A percentile compares a stretch with the other conserved stretches of the same genome.
phyloP scores from a whole-genome alignment of 495 filamentous ascomycete genomes.

The Penicillium turbatum region DNA sequence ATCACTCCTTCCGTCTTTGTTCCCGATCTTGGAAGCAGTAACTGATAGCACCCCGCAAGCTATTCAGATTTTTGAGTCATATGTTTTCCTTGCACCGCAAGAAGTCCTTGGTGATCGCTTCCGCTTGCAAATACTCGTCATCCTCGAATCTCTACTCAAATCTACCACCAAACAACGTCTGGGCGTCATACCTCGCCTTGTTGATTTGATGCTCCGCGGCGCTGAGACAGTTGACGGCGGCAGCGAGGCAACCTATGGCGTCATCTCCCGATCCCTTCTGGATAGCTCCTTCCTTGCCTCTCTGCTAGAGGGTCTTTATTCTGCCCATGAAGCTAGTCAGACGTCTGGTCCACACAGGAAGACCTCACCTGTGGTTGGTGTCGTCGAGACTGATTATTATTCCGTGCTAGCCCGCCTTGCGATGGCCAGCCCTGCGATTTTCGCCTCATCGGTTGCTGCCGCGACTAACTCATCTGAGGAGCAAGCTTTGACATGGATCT shows the following conservation, averaged over 20 bases:
- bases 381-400: slow-evolving; percentile 79
- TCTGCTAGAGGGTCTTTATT: slow-evolving; percentile 66
- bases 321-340: slow-evolving; percentile 66
- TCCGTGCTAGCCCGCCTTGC: slow-evolving; percentile 76
- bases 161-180: slow-evolving; percentile 61
- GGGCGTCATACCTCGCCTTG: slow-evolving; percentile 58
- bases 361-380: slow-evolving; percentile 56
- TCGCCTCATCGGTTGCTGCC: slow-evolving; percentile 52
- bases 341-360: slow-evolving; percentile 71
- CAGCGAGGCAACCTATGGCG: slow-evolving; percentile 53
- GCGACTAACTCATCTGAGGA: slow-evolving; percentile 40
- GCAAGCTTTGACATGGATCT: slow-evolving; percentile 63
- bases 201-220: slow-evolving; percentile 67
- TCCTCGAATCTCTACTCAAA: slow-evolving; percentile 52
- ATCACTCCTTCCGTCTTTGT: slow-evolving; percentile 59
- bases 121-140: slow-evolving; percentile 51
- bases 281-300: slow-evolving; percentile 61
- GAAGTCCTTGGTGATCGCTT: slow-evolving; percentile 65
- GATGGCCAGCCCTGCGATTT: slow-evolving; percentile 60
- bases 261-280: slow-evolving; percentile 65
- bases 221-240: slow-evolving; percentile 70
- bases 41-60: slow-evolving; percentile 65
- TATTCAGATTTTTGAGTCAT: slow-evolving; percentile 70
- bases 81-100: slow-evolving; percentile 73
- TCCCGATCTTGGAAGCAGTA: slow-evolving; percentile 67